These are phyloP conservation scores for Malassezia arunalokei DNA, from an alignment of 1,284 basidiomycete species.

Conservation along the genomic window DNA sequence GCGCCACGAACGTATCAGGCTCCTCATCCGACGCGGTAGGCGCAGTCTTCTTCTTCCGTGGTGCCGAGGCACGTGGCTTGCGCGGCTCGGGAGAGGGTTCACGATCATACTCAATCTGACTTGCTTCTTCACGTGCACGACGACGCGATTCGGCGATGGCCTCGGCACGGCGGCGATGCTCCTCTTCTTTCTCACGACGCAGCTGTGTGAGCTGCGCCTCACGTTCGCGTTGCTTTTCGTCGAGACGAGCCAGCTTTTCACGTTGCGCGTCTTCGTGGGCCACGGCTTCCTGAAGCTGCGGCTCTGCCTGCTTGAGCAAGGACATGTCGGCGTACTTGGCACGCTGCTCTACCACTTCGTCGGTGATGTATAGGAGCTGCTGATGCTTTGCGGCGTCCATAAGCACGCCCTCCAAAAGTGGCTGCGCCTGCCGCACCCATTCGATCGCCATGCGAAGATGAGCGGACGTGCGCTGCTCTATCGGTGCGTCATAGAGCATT, in stretches of 20 bases:
- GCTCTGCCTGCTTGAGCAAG: constrained; percentile 23
- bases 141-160: constrained; percentile 31
- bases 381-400: constrained; percentile 27
- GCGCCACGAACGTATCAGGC: constrained; percentile 18
- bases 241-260: constrained; percentile 24
- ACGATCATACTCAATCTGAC: constrained; percentile 33
- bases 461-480: constrained; percentile 22
- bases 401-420: constrained; percentile 14
- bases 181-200: constrained; percentile 28
- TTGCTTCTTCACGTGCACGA: constrained; percentile 29
- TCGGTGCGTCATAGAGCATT: constrained; percentile 37
- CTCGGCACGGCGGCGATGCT: constrained; percentile 29
- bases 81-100: constrained; percentile 23
- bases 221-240: constrained; percentile 26
- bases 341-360: constrained; percentile 41
- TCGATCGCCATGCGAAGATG: constrained; percentile 28
- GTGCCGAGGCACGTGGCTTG: constrained; percentile 15
- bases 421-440: constrained; percentile 27
- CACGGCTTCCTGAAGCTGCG: constrained; percentile 26
- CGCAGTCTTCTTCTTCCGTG: constrained; percentile 17
- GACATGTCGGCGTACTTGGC: constrained; percentile 37
- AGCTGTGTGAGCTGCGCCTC: constrained; percentile 29
- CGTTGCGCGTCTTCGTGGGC: constrained; percentile 26
- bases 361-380: constrained; percentile 33
- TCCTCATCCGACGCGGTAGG: constrained; percentile 12